A percentile compares a stretch with the other conserved stretches of the same genome.
Evolutionary conservation across 441 rosid genomes (phyloP).

Genomic region (Bruguiera hainesii): DNA sequence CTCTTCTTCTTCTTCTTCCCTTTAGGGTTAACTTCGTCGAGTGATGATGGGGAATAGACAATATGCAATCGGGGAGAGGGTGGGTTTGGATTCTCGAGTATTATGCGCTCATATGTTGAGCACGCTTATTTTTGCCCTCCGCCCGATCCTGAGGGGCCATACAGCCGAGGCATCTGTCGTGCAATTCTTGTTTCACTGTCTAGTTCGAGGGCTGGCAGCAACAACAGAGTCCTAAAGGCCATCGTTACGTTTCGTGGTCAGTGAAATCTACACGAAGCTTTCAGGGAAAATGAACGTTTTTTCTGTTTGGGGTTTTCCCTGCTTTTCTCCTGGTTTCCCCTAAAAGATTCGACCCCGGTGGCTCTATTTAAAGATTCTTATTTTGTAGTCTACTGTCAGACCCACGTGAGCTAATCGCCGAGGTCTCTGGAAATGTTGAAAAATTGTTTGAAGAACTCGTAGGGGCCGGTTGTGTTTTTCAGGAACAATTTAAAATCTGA

Average conservation of each 20-base stretch:
- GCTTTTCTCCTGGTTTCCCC: neutral
- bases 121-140: slow-evolving; percentile 30
- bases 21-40: slow-evolving; percentile 19
- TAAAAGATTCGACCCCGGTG: neutral
- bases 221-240: slow-evolving; percentile 12
- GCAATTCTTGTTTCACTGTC: slow-evolving; percentile 13
- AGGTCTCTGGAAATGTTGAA: too few relatives aligned
- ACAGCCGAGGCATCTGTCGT: slow-evolving; percentile 15
- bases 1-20: neutral
- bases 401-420: too few relatives aligned
- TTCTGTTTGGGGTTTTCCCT: neutral
- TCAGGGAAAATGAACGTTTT: neutral
- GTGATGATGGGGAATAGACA: slow-evolving; percentile 33
- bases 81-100: slow-evolving; percentile 20
- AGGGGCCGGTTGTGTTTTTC: too few relatives aligned
- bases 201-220: slow-evolving; percentile 2
- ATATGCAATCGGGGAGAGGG: slow-evolving; percentile 29
- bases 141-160: neutral
- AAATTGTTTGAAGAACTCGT: too few relatives aligned
- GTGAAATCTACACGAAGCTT: slow-evolving; percentile 19
- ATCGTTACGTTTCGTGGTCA: slow-evolving; percentile 30
- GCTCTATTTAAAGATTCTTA: too few relatives aligned
- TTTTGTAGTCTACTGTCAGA: too few relatives aligned
- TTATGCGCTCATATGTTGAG: slow-evolving; percentile 20
- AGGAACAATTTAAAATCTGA: too few relatives aligned